Evolutionary conservation across 202 grass and related monocot species (phyloP).

Genomic region (Sporobolus alterniflorus): DNA sequence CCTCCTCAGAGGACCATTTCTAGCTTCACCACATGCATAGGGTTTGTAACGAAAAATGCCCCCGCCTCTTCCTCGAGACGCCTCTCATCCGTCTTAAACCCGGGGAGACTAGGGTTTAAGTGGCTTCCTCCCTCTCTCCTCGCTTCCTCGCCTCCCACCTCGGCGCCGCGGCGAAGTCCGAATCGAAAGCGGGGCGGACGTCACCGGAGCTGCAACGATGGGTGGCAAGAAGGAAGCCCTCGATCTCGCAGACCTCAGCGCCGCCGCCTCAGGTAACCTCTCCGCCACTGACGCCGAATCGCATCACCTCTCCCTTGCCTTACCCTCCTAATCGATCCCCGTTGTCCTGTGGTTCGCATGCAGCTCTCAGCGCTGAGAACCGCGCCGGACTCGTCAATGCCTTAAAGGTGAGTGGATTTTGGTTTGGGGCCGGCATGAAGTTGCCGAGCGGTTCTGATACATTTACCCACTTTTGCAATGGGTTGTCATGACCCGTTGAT

Average conservation of each 20-base stretch:
- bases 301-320: not conserved
- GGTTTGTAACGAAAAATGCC: conserved; percentile 20
- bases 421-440: not conserved
- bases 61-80: not conserved
- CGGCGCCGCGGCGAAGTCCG: conserved; percentile 37
- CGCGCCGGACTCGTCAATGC: conserved; percentile 90
- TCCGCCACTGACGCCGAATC: not conserved
- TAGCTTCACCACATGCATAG: not conserved
- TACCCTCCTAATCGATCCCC: conserved; percentile 19
- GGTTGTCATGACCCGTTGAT: not conserved
- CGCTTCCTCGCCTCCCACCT: conserved; percentile 24
- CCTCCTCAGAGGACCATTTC: not conserved
- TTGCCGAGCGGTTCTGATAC: not conserved
- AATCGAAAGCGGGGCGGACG: not conserved
- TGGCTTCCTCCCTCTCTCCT: not conserved
- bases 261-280: conserved; percentile 38
- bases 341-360: not conserved
- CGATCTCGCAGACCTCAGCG: conserved; percentile 64
- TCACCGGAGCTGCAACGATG: conserved; percentile 46
- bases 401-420: conserved; percentile 74
- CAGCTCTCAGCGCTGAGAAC: conserved; percentile 88
- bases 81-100: conserved; percentile 53
- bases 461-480: too few species aligned
- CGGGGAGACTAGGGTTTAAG: conserved; percentile 60
- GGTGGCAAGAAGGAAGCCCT: conserved; percentile 71